Evolutionary conservation across 1,284 basidiomycete genomes (phyloP), one percentile per base, ranked within the genome.

Genomic region (Tylopilus orsonianus): DNA sequence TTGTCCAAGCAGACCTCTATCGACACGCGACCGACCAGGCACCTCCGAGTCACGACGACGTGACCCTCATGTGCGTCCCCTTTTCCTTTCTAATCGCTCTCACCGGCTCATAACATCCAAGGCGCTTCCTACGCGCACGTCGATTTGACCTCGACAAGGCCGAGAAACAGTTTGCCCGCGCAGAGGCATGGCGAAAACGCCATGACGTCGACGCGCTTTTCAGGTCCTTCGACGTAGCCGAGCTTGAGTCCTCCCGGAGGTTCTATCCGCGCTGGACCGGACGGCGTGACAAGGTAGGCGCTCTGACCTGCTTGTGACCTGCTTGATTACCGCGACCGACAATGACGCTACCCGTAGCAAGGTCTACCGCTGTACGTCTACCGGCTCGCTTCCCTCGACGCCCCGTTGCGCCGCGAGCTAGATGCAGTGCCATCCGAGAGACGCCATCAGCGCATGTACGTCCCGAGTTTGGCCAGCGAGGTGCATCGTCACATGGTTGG

Each of bases 261-360:
- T 87, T 83, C 52, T 90, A 90, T 68, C 85, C 88, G 2, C 75
- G 84, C 29, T 90, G 86, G 86, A 90, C 87, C 1, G 88, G 87
- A 2, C 72, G 83, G 46, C 71, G 87, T 59, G 84, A 89, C 61
- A 87, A 83, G 71, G 87, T 80, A 55, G 8, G 71, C 35, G 5
- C 23, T 27, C 26, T 27, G 10, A 6, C 26, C 26, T 6, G 26
- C 26, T 5, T 27, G 26, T 10, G 26, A 10, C 26, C 7, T 6
- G 5, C 5, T 27, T 27, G 26, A 27, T 27, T 5, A 10, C 26
- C 23, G 24, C 47, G 18, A 23, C 16, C 12, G 18, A 13, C 39
- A 55, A 37, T n/a, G 34, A 29, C 14, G 22, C 30, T 26, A 8
- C 5, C 32, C 8, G 5, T 57, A 88, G 82, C 71, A 77, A 46